Evolutionary conservation across 345 rosid genomes (phyloP), one percentile per base, ranked within the genome.

Genomic region (Noccaea bulbosa): DNA sequence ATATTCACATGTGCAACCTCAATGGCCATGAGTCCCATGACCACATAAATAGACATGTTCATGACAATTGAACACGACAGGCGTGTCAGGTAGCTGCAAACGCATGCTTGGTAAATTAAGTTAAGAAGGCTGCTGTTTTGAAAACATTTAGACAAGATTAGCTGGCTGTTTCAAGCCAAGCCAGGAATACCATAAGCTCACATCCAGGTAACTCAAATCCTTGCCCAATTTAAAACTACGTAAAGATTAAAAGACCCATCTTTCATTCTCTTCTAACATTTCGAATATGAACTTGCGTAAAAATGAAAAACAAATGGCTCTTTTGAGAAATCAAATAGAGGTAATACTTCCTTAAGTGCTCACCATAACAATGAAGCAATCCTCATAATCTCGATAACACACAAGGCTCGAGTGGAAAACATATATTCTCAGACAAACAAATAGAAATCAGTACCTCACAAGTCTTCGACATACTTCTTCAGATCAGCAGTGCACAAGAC

Each of bases 401-500:
- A 55, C 14, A 65, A 39, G 59, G 37, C 56, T 56, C 33, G 41
- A 38, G 30, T 34, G 15, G 14, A 56, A 10, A 66, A 53, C 8
- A 35, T 35, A 67, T 43, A 43, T 33, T 61, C 8, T 27, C 37
- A 60, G 17, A 53, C 33, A 74, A 67, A 60, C 58, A 75, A 43
- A 68, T 61, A 60, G 49, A 34, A 56, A 76, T 38, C 47, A 63
- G 47, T 76, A 76, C 79, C 79, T 76, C 62, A 69, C 62, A 63
- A 17, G 62, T 76, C 75, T 49, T 63, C 55, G 27, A 49, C 74
- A 61, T 27, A 46, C 46, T 54, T 39, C 74, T 62, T 54, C 46
- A 69, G 47, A 69, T 61, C 70, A 68, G 74, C 32, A 61, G 30
- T 54, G 66, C 60, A 62, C 41, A 55, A 20, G 71, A 63, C 20